Percentiles rank a stretch among this genome's conserved stretches.
Evolutionary conservation across 2,329 filamentous ascomycete species (phyloP).

Genomic region (Pseudogymnoascus sp.): DNA sequence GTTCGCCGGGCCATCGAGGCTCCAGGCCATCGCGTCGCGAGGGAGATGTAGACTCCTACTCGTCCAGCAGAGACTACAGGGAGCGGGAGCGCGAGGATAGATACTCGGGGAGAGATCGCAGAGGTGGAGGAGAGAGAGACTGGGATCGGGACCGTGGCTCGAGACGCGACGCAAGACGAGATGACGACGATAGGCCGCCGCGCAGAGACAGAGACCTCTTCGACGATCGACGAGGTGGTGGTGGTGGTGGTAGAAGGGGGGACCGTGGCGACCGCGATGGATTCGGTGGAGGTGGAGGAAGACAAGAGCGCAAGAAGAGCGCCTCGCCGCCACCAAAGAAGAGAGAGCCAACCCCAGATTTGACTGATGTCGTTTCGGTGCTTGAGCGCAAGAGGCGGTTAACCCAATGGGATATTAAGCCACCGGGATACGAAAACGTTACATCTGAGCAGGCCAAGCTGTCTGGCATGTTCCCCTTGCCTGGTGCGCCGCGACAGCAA

Average conservation of each 20-base stretch:
- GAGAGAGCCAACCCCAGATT: slow-evolving; percentile 89
- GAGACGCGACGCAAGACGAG: slow-evolving; percentile 55
- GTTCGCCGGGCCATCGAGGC: slow-evolving; percentile 71
- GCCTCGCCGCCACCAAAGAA: slow-evolving; percentile 78
- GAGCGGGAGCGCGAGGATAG: slow-evolving; percentile 90
- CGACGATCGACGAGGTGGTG: slow-evolving; percentile 49
- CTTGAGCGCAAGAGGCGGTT: slow-evolving; percentile 81
- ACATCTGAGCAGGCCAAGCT: slow-evolving; percentile 98
- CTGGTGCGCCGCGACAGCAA: slow-evolving; percentile 88
- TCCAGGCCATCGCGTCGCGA: slow-evolving; percentile 63
- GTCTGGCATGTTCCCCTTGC: slow-evolving; percentile 97
- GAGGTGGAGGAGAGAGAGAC: slow-evolving; percentile 60
- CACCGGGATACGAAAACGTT: slow-evolving; percentile 94
- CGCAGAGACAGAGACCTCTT: slow-evolving; percentile 55
- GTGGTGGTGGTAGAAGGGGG: slow-evolving; percentile 35
- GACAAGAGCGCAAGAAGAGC: slow-evolving; percentile 51
- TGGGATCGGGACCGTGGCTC: slow-evolving; percentile 66
- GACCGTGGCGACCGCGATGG: slow-evolving; percentile 33
- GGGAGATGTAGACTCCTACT: slow-evolving; percentile 76
- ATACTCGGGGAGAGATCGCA: slow-evolving; percentile 64
- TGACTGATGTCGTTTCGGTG: slow-evolving; percentile 78
- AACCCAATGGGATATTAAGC: slow-evolving; percentile 99
- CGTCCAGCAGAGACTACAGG: slow-evolving; percentile 84
- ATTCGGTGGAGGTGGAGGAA: slow-evolving; percentile 39
- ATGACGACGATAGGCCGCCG: slow-evolving; percentile 55